Conservation (phyloP, 1,139 yeast genomes). For the Yamadazyma mexicana region DNA sequence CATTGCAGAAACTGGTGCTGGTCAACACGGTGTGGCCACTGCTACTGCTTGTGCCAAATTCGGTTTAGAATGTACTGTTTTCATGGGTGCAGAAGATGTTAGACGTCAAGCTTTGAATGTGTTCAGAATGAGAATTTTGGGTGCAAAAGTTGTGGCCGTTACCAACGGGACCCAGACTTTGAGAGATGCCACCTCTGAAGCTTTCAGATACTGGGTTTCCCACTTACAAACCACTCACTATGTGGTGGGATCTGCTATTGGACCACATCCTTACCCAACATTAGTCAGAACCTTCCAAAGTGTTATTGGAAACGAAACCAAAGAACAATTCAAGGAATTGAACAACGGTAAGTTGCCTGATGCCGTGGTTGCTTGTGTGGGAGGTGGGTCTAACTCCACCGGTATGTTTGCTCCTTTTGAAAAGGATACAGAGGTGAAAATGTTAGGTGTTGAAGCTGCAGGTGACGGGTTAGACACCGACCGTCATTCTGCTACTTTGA, state of each 20-base stretch:
- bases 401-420: slow-evolving; percentile 97
- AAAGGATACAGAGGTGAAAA: slow-evolving; percentile 69
- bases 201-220: slow-evolving; percentile 94
- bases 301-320: slow-evolving; percentile 93
- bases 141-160: slow-evolving; percentile 93
- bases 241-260: slow-evolving; percentile 96
- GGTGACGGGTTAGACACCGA: slow-evolving; percentile 93
- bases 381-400: slow-evolving; percentile 97
- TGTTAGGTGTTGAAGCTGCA: slow-evolving; percentile 97
- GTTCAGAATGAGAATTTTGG: slow-evolving; percentile 93
- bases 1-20: slow-evolving; percentile 99
- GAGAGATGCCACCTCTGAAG: slow-evolving; percentile 97
- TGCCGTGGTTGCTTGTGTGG: slow-evolving; percentile 96
- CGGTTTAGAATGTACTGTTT: slow-evolving; percentile 92
- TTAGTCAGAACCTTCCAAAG: slow-evolving; percentile 97
- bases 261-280: slow-evolving; percentile 99
- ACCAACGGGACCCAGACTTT: slow-evolving; percentile 93
- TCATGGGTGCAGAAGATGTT: slow-evolving; percentile 99
- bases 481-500: slow-evolving; percentile 88
- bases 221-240: slow-evolving; percentile 84
- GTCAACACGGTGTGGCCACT: slow-evolving; percentile 99
- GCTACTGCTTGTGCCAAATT: slow-evolving; percentile 99
- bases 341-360: slow-evolving; percentile 86
- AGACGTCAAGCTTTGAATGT: slow-evolving; percentile 98
- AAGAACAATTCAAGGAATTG: slow-evolving; percentile 78